Evolutionary conservation across 148 eudicot species (phyloP).

Genomic region (Bassia scoparia): DNA sequence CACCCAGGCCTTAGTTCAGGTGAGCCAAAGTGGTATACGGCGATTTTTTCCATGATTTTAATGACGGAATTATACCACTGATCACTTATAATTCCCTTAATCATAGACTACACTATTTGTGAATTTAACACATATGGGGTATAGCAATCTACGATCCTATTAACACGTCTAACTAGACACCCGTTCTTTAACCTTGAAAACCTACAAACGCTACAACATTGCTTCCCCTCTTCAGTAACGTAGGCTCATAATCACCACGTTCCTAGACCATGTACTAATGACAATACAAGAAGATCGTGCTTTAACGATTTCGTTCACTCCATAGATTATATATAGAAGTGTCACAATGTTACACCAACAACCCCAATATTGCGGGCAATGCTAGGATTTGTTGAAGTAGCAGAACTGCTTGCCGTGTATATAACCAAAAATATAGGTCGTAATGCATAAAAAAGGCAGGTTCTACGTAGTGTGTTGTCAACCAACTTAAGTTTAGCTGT

Average conservation of each 20-base stretch:
- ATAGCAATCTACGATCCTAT: slow-evolving; percentile 43
- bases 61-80: slow-evolving; percentile 57
- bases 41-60: slow-evolving; percentile 53
- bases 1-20: slow-evolving; percentile 50
- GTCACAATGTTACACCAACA: slow-evolving; percentile 2
- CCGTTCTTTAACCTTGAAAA: slow-evolving; percentile 43
- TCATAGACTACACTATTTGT: slow-evolving; percentile 41
- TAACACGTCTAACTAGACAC: slow-evolving; percentile 34
- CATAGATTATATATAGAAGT: slow-evolving; percentile 34
- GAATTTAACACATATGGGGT: slow-evolving; percentile 49
- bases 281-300: slow-evolving; percentile 22
- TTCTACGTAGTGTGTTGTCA: slow-evolving; percentile 43
- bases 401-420: slow-evolving; percentile 37
- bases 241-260: slow-evolving; percentile 53
- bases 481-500: slow-evolving; percentile 36
- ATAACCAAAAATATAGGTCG: slow-evolving; percentile 30
- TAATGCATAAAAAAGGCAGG: slow-evolving; percentile 32
- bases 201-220: slow-evolving; percentile 41
- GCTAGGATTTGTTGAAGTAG: slow-evolving; percentile 42
- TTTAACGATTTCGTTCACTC: slow-evolving; percentile 36
- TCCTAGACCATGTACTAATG: slow-evolving; percentile 39
- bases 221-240: slow-evolving; percentile 45
- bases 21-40: slow-evolving; percentile 48
- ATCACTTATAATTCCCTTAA: slow-evolving; percentile 38
- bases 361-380: slow-evolving; percentile 18